Evolutionary conservation across 2,329 filamentous ascomycete species (phyloP), one percentile per base, ranked within the genome.

Genomic region (Westerdykella ornata): DNA sequence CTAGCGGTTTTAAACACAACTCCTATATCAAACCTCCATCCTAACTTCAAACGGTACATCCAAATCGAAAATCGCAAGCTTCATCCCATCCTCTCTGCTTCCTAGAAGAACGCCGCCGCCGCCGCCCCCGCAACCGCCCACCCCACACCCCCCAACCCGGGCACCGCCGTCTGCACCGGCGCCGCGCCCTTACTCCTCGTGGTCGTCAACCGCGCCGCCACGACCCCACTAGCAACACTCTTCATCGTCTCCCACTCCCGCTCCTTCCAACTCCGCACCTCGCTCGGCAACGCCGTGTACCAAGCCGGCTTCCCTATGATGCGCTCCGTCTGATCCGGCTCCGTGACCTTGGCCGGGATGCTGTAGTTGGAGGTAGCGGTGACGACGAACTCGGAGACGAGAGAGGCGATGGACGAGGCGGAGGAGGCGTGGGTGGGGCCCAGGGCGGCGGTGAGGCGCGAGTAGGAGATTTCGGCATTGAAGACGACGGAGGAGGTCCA

Each of bases 211-310:
- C 30, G 12, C 16, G 30, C 30, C 5, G 13, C 30, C 12, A 33
- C 30, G 8, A 33, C 30, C 4, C 8, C 11, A 33, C 30, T 33
- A 33, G 30, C 30, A 17, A 60, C 46, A 3, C 41, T 48, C 39
- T 53, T 47, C 7, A 62, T 49, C 34, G 58, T 56, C 29, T 55
- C 59, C 37, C 58, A 62, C 46, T 62, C 54, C 35, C 59, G 53
- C 9, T 62, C 59, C 48, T 62, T 62, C 41, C 60, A 62, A 17
- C 45, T 42, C 18, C 49, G 40, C n/a, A 49, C 59, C 15, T 46
- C 45, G 28, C 45, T 54, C 17, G 59, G 59, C 38, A 62, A 46
- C 39, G 59, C 57, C 12, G 48, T 50, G 16, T 62, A 62, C 59
- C 59, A 62, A 11, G 49, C 42, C 17, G 59, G 59, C 26, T 40